phyloP scores from a whole-genome alignment of 78 protist species.

The Dictyostelium brefeldianum region DNA sequence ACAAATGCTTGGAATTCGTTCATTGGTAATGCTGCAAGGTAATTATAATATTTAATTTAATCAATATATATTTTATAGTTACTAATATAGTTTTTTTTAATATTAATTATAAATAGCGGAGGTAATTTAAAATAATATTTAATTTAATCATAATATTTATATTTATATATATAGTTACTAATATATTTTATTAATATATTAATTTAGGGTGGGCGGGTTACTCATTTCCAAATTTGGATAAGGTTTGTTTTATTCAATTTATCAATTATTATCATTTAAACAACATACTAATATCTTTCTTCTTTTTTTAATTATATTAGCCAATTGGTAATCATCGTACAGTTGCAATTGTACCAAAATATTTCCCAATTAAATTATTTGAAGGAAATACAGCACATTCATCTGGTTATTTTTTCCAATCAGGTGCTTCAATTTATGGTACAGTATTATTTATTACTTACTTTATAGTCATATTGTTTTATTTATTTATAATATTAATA shows the following conservation, averaged over 20 bases:
- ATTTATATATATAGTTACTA: no score
- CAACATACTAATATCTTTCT: not conserved
- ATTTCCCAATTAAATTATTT: slow-evolving; percentile 64
- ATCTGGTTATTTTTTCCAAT: slow-evolving; percentile 78
- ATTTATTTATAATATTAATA: no score
- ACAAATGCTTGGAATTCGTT: slow-evolving; percentile 86
- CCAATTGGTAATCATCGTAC: slow-evolving; percentile 67
- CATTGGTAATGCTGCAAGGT: slow-evolving; percentile 81
- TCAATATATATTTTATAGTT: no score
- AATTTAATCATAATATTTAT: no score
- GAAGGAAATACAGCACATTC: slow-evolving; percentile 87
- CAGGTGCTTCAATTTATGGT: slow-evolving; percentile 83
- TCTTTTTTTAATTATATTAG: no score
- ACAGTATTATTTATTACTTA: no score
- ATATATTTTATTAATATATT: no score
- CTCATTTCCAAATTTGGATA: slow-evolving; percentile 81
- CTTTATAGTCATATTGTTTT: no score
- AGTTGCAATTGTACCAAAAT: slow-evolving; percentile 27
- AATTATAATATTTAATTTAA: no score
- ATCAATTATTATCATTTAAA: not conserved
- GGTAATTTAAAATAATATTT: no score
- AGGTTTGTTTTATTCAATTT: not conserved
- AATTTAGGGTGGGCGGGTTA: slow-evolving; percentile 90
- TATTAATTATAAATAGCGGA: no score
- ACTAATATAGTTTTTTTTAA: no score